A percentile compares a stretch with the other conserved stretches of the same genome.
Evolutionary conservation across 148 eudicot genomes (phyloP).

Genomic region (Diospyros kaki): DNA sequence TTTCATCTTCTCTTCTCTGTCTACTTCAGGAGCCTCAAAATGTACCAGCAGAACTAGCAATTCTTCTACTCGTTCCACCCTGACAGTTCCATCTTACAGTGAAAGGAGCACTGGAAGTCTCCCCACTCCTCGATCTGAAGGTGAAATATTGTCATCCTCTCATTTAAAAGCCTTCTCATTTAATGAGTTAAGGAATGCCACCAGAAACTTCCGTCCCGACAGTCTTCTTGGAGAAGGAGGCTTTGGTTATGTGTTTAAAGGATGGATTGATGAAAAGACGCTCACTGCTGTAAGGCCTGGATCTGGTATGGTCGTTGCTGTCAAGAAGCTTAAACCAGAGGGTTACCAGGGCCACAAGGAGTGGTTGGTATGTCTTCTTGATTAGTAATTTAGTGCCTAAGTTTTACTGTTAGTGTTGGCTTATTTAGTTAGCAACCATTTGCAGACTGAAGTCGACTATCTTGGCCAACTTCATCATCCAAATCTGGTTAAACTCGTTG

Average conservation of each 20-base stretch:
- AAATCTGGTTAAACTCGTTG: slow-evolving; percentile 35
- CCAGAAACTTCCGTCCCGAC: slow-evolving; percentile 32
- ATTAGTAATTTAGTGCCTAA: not conserved
- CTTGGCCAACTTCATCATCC: slow-evolving; percentile 35
- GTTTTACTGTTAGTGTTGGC: not conserved
- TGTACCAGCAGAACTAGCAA: slow-evolving; percentile 33
- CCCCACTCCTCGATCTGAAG: slow-evolving; percentile 44
- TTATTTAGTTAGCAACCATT: not conserved
- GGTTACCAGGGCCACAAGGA: slow-evolving; percentile 34
- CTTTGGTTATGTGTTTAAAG: slow-evolving; percentile 36
- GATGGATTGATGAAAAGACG: slow-evolving; percentile 30
- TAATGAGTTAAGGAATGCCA: slow-evolving; percentile 26
- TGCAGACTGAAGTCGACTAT: slow-evolving; percentile 38
- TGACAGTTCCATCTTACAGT: slow-evolving; percentile 31
- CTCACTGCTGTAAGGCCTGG: slow-evolving; percentile 29
- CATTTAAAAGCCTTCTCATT: slow-evolving; percentile 24
- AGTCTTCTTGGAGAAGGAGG: slow-evolving; percentile 36
- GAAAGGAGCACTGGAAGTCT: slow-evolving; percentile 45
- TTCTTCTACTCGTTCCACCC: slow-evolving; percentile 38
- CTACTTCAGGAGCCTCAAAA: slow-evolving; percentile 44
- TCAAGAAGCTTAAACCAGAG: slow-evolving; percentile 34
- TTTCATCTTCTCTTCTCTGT: not conserved
- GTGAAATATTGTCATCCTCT: slow-evolving; percentile 27
- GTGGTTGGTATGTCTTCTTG: slow-evolving; percentile 30
- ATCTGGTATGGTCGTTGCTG: slow-evolving; percentile 32